These are phyloP conservation scores for Ajuga reptans DNA, from an alignment of 305 asterid genomes.

Conservation along the genomic window DNA sequence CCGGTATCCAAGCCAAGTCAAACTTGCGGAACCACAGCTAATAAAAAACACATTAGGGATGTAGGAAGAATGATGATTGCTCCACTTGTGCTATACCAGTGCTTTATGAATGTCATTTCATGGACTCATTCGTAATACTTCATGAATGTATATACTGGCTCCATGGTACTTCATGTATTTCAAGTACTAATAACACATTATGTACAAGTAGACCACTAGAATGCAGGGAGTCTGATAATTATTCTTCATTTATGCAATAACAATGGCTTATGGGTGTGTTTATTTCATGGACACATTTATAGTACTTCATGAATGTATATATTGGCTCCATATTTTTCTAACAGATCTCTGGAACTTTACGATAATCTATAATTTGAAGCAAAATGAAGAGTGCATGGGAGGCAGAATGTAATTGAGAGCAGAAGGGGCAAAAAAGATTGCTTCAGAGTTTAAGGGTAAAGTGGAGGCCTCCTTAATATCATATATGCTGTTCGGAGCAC, in stretches of 20 bases:
- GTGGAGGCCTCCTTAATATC: not conserved
- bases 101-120: too few species aligned
- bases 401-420: too few species aligned
- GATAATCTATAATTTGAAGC: not conserved
- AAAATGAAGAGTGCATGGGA: not conserved
- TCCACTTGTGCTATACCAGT: too few species aligned
- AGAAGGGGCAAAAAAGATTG: too few species aligned
- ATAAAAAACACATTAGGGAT: not conserved
- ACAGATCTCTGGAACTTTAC: not conserved
- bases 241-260: not conserved
- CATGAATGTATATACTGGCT: too few species aligned
- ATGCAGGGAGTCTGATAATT: not conserved
- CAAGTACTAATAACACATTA: not conserved
- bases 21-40: constrained; percentile 1
- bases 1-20: constrained; percentile 7
- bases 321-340: not conserved
- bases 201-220: not conserved
- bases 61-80: too few species aligned
- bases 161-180: not conserved
- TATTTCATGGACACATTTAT: not conserved
- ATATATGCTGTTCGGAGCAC: not conserved
- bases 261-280: not conserved
- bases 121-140: too few species aligned
- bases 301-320: too few species aligned
- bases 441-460: not conserved